Base-by-base conservation (phyloP, 257 asterid genomes). In the Solanum clarkiae region DNA sequence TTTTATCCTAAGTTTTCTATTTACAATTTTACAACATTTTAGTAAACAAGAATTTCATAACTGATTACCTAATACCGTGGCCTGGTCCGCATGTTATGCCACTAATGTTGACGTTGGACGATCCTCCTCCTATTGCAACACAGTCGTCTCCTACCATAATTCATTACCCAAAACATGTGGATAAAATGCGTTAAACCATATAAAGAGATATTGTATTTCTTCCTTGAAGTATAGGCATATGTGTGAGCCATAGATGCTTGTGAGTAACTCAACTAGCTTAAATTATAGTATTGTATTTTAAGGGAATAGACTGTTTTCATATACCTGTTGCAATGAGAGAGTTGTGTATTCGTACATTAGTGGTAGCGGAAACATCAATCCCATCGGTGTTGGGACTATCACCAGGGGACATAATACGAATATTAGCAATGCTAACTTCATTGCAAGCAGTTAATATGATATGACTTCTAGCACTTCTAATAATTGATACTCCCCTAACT, bases 371-470 rank as follows among this genome's bases (percentile, higher is more conserved):
- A 71, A 91, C 84, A 85, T 88, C 91, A 26, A 92, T 92, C 1
- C 88, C 97, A 84, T 93, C 97, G 1, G 97, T 93, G 57, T 93
- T 93, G n/a, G 92, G 95, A 91, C 94, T 92, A 18, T 90, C 86
- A 0, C 90, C 93, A 0, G 95, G 95, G 11, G 97, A 93, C 26
- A 87, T 88, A 68, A 92, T 26, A 4, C 89, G 91, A 4, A 91
- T 89, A 85, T 92, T 90, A 63, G 93, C 80, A 14, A 90, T 81
- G 0, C 75, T 84, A 1, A 75, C 94, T 53, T 87, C 92, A 10
- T 87, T 87, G 69, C 86, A 86, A 26, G 93, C 86, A 71, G 89
- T 83, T 3, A 92, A 81, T 71, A 90, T 66, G 20, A 93, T 91
- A 51, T 93, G 95, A 62, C 87, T 89, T 72, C 93, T 92, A 0